Base-by-base conservation (phyloP, 1,284 basidiomycete genomes). In the Porodaedalea pini region DNA sequence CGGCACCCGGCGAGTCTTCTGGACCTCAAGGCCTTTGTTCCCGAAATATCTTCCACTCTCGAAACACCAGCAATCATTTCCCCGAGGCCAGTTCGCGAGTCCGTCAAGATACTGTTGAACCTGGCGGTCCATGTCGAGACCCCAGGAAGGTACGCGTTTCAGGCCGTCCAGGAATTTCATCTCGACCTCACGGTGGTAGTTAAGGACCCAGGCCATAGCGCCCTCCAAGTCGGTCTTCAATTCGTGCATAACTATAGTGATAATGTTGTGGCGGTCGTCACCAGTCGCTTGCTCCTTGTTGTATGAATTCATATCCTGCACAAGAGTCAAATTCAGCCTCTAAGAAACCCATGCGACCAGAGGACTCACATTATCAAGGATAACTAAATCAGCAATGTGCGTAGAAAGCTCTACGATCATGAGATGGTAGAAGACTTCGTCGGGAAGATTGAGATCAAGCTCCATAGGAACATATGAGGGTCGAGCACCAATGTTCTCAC, bases 391-490 rank as follows among this genome's bases (percentile, higher is more conserved):
- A 58, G 83, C 82, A 19, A 80, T 75, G 32, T 74, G 69, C 60
- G 80, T 75, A 60, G 78, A 76, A 60, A 85, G 73, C 29, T 78
- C 75, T 62, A 70, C 68, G 51, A 85, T 78, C 45, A 75, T 66
- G 4, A 77, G 77, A 66, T 85, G 74, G 15, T 78, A 74, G 61
- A 75, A 75, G 32, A 85, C 78, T 58, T 69, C 73, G 44, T 82
- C 78, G 0, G 83, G 82, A 31, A 85, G 67, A 61, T 83, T 79
- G 50, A 84, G 29, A 1, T 32, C 74, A 29, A 63, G 77, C 71
- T 83, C 81, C 47, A 82, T 80, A 4, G 82, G 67, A n/a, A 74
- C 80, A 71, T 78, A 83, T 62, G 78, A 81, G 15, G 83, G 79
- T 62, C 81, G 82, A 66, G 81, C 81, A 1, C 78, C 83, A 68